These are phyloP conservation scores for Eucalyptus urophylla DNA, from an alignment of 345 rosid species.

Conservation along the genomic window DNA sequence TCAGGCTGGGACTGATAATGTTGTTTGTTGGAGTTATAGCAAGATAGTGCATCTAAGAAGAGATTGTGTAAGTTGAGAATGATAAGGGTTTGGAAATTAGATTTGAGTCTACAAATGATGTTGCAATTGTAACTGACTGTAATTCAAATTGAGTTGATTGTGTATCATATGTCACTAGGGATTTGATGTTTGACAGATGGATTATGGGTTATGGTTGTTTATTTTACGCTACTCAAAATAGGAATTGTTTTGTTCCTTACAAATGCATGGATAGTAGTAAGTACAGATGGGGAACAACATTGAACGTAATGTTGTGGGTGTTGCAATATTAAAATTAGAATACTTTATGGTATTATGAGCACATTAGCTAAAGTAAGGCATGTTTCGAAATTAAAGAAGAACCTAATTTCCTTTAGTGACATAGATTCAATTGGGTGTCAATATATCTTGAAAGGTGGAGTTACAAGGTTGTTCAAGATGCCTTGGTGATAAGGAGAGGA, in stretches of 20 bases:
- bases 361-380: background rate
- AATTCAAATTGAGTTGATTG: fast-evolving
- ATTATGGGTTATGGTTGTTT: background rate
- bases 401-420: background rate
- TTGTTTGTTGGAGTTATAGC: background rate
- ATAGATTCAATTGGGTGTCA: background rate
- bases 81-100: background rate
- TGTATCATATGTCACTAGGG: background rate
- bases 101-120: background rate
- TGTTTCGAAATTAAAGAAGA: background rate
- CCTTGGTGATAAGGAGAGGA: background rate
- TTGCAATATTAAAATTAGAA: background rate
- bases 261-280: background rate
- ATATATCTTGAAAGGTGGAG: background rate
- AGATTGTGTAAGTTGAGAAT: background rate
- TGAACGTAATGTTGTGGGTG: background rate
- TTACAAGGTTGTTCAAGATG: background rate
- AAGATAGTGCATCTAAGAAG: background rate
- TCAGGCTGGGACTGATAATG: background rate
- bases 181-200: background rate
- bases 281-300: background rate
- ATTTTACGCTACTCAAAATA: background rate
- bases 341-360: background rate
- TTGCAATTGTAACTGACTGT: background rate
- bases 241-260: background rate